phyloP scores from a whole-genome alignment of 441 rosid species.

The Euphorbia schlechtendalii region DNA sequence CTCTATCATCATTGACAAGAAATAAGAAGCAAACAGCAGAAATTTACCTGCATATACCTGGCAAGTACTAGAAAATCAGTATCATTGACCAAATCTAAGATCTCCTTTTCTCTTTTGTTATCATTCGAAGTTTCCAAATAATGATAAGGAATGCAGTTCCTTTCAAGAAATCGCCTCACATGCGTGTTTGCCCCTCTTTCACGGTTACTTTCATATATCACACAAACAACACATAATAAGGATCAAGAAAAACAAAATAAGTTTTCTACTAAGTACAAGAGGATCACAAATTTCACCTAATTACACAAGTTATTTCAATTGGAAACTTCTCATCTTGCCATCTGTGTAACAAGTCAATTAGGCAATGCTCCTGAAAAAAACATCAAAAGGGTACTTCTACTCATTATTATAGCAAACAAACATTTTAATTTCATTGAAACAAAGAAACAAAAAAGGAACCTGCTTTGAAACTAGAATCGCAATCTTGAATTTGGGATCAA shows the following conservation, averaged over 20 bases:
- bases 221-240: slow-evolving; percentile 14
- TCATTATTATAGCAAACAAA: not conserved
- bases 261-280: not conserved
- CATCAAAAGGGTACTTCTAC: slow-evolving; percentile 12
- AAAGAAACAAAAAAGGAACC: slow-evolving; percentile 30
- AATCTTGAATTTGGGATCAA: slow-evolving; percentile 82
- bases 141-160: slow-evolving; percentile 83
- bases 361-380: slow-evolving; percentile 73
- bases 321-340: slow-evolving; percentile 96
- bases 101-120: slow-evolving; percentile 63
- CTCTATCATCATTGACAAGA: too few species aligned
- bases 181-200: slow-evolving; percentile 84
- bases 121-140: slow-evolving; percentile 45
- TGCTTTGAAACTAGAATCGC: slow-evolving; percentile 74
- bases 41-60: slow-evolving; percentile 95
- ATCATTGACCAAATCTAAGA: slow-evolving; percentile 65
- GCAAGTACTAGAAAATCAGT: slow-evolving; percentile 91
- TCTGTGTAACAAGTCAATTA: slow-evolving; percentile 72
- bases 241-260: slow-evolving; percentile 12
- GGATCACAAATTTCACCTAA: slow-evolving; percentile 43
- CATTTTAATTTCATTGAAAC: not conserved
- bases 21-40: slow-evolving; percentile 10
- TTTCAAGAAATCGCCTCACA: slow-evolving; percentile 70
- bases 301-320: slow-evolving; percentile 74
- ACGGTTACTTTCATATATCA: slow-evolving; percentile 57